Percentiles rank a stretch among this genome's conserved stretches.
Evolutionary conservation across 129 eudicot genomes (phyloP).

Genomic region (Sambucus nigra): DNA sequence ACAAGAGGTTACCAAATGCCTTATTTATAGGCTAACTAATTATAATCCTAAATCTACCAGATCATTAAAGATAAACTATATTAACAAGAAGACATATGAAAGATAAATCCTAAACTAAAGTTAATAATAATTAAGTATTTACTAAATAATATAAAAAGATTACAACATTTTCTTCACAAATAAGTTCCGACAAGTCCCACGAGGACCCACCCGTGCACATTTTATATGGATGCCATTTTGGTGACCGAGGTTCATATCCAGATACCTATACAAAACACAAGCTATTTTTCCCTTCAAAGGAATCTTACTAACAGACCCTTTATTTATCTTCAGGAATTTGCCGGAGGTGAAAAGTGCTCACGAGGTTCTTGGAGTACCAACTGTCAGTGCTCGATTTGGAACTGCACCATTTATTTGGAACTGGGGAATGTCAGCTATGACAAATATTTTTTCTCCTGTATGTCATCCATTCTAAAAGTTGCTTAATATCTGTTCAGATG

Average conservation of each 20-base stretch:
- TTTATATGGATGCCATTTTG: neutral
- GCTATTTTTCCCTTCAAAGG: neutral
- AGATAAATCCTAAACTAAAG: too few relatives aligned
- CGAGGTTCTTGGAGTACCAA: constrained; percentile 72
- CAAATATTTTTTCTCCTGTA: constrained; percentile 63
- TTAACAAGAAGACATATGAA: too few relatives aligned
- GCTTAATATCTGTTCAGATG: neutral
- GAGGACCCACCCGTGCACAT: too few relatives aligned
- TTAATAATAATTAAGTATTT: too few relatives aligned
- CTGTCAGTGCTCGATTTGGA: constrained; percentile 98
- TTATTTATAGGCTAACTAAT: too few relatives aligned
- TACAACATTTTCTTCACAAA: too few relatives aligned
- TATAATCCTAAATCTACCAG: too few relatives aligned
- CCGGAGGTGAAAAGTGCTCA: constrained; percentile 85
- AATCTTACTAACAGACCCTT: neutral
- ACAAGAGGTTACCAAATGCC: too few relatives aligned
- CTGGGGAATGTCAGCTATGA: constrained; percentile 92
- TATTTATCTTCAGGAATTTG: constrained; percentile 50
- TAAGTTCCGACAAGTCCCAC: too few relatives aligned
- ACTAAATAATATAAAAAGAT: too few relatives aligned
- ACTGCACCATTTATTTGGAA: constrained; percentile 97
- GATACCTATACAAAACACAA: neutral
- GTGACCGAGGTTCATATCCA: neutral
- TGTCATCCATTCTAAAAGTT: constrained; percentile 8
- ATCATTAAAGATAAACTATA: too few relatives aligned